Evolutionary conservation across 1,284 basidiomycete species (phyloP), one percentile per base, ranked within the genome.

Genomic region (Phaffia rhodozyma): DNA sequence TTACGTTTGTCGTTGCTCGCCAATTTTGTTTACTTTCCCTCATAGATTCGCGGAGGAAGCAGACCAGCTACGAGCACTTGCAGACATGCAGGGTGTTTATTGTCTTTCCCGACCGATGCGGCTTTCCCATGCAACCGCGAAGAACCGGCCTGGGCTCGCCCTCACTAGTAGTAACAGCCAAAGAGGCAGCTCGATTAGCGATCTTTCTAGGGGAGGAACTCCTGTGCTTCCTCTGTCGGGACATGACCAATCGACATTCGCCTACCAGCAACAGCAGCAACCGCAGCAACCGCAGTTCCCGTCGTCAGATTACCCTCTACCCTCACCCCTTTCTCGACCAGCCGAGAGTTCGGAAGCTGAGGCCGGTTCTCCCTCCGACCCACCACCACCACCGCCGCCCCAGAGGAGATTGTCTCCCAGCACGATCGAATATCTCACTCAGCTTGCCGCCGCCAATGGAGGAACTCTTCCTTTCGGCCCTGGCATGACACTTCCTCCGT

Each of bases 61-160:
- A 51, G 90, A 92, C 74, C 88, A 90, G 74, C 86, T 89, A 71
- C 85, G 90, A 60, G 89, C 89, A 5, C 78, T 92, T 63, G 84
- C 87, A 62, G 90, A 92, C 75, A 90, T 90, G 88, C 88, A 90
- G 68, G 88, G 88, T 20, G 78, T 90, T 9, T 89, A 89, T 70
- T 90, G 88, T 71, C 79, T 89, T 58, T 89, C 87, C 54, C 82
- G 87, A 66, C 87, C 88, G 27, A 89, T 90, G 87, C 85, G 88
- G 64, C 88, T 90, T 67, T 89, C 88, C 11, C 86, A 87, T 30
- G 87, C 87, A n/a, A 90, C 88, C 0, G 87, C 87, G 23, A 90
- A 90, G 73, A 86, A 84, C 76, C 89, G 87, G 74, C 55, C 65
- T 6, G 60, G 56, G 29, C 58, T 58, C 52, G 30, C 34, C 55